Percentiles rank a stretch among this genome's conserved stretches.
Conservation (phyloP, 73 alveolate genomes). For the Paramecium pentaurelia region DNA sequence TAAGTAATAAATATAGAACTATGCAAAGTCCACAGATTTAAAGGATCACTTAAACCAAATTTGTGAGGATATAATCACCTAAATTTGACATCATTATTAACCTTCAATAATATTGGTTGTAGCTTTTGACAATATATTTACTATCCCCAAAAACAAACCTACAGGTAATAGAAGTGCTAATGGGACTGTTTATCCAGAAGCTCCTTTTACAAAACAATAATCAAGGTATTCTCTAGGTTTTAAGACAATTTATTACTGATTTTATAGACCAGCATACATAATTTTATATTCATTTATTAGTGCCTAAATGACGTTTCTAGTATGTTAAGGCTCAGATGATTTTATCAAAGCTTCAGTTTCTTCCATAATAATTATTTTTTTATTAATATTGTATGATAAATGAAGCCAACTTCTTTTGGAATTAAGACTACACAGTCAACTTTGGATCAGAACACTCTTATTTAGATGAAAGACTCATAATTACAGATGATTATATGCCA, state of each 20-base stretch:
- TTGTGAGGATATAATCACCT: neutral
- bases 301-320: neutral
- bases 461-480: neutral
- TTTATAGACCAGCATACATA: neutral
- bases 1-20: neutral
- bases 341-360: neutral
- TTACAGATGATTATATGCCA: neutral
- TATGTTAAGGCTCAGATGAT: neutral
- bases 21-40: neutral
- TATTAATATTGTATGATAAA: neutral
- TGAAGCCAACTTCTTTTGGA: neutral
- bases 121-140: neutral
- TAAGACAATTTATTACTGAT: neutral
- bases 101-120: neutral
- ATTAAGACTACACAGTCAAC: neutral
- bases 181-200: constrained; percentile 16
- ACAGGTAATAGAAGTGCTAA: neutral
- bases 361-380: neutral
- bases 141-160: neutral
- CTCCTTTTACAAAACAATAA: constrained; percentile 47
- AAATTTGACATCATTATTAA: neutral
- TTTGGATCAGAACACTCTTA: neutral
- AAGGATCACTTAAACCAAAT: neutral
- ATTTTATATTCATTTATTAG: neutral
- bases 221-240: neutral